Percentiles rank a stretch among this genome's conserved stretches.
Evolutionary conservation across 176 grass and related monocot species (phyloP).

Genomic region (Cenchrus purpureus): DNA sequence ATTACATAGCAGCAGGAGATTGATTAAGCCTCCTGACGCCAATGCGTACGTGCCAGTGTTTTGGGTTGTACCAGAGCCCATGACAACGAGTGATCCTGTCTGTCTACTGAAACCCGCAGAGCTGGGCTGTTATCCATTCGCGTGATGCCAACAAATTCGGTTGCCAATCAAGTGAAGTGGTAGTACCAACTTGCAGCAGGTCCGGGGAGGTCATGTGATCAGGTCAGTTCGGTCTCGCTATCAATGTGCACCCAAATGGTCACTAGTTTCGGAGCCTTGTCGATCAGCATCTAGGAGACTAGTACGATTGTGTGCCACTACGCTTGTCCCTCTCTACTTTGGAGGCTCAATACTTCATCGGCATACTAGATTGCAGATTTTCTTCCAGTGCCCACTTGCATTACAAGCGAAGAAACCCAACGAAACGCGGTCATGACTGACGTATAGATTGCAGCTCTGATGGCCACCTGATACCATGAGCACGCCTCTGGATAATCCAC

Average conservation of each 20-base stretch:
- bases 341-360: neutral
- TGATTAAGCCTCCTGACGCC: too few relatives aligned
- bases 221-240: neutral
- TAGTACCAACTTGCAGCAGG: neutral
- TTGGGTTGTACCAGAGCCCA: neutral
- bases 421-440: neutral
- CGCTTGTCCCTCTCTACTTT: neutral
- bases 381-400: conserved; percentile 7
- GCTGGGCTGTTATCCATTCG: neutral
- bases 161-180: neutral
- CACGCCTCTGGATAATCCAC: conserved; percentile 18
- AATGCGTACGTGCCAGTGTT: neutral
- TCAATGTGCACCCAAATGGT: neutral
- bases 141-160: neutral
- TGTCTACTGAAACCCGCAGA: neutral
- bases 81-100: neutral
- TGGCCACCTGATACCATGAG: neutral
- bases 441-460: neutral
- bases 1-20: too few relatives aligned
- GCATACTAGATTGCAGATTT: neutral
- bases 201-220: neutral
- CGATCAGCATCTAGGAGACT: neutral
- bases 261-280: neutral
- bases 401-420: neutral
- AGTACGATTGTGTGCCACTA: neutral